Base-by-base conservation (phyloP, 371 early-diverging fungal species). In the Batkoa obscura region DNA sequence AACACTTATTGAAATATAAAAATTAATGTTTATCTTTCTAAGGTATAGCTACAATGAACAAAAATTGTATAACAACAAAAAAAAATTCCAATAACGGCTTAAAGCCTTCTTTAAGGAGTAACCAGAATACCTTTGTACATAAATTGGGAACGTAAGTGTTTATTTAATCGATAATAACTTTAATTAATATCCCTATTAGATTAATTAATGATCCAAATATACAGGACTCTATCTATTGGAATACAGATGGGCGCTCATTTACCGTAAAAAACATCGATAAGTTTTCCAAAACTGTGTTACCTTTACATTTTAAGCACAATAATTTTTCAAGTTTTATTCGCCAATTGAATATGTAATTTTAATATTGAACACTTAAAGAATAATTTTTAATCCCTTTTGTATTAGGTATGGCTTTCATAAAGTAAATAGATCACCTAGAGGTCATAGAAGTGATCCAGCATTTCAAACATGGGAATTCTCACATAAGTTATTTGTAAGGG, bases 401-500 rank as follows among this genome's bases (percentile, higher is more conserved):
- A 15, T 39, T 61, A 81, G 81, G 82, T 83, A 86, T 62, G 90
- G 88, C 3, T 89, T 89, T 60, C 86, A 86, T 71, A 90, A 90
- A 61, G 76, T 86, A 59, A 90, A 82, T 75, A 75, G 86, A 67
- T 75, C 84, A 47, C 86, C 87, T 6, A 72, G 89, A 51, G 90
- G 90, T 1, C 81, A 83, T 60, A 79, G 86, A 34, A 83, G 80
- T 30, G 62, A 76, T 50, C 81, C 81, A 4, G 88, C 86, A 61
- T 84, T 84, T 65, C 87, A 88, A 65, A 78, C 87, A 61, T 91
- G 92, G 92, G 90, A 89, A 67, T 91, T 91, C 65, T 85, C 84
- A 46, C 90, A 91, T 61, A 73, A 82, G 54, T 82, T 84, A 59
- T 91, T 91, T 59, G 55, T 83, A 37, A 75, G 84, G 50, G 84